Evolutionary conservation across 108 stramenopile genomes (phyloP).

Genomic region (Epithemia pelagica): DNA sequence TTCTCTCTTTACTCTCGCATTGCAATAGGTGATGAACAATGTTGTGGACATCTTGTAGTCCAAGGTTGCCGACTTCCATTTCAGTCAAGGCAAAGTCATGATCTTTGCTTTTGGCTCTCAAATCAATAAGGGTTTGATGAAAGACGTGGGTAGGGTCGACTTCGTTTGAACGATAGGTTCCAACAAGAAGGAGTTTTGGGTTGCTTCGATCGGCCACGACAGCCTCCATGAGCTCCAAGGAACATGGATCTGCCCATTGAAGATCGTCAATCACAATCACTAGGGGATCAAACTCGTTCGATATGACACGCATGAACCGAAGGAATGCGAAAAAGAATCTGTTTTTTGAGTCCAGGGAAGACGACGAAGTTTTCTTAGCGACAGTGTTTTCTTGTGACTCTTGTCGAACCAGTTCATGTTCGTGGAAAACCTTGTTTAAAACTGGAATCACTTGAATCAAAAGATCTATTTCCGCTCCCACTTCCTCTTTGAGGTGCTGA

Average conservation of each 20-base stretch:
- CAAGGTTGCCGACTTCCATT: neutral
- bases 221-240: slow-evolving; percentile 12
- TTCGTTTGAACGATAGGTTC: slow-evolving; percentile 19
- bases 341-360: neutral
- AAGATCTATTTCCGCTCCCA: neutral
- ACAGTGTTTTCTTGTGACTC: neutral
- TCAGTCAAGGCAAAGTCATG: neutral
- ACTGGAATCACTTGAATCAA: slow-evolving; percentile 8
- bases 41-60: neutral
- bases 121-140: neutral
- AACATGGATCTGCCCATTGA: slow-evolving; percentile 37
- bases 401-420: neutral
- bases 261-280: slow-evolving; percentile 37
- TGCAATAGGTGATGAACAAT: slow-evolving; percentile 1
- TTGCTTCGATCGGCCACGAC: slow-evolving; percentile 9
- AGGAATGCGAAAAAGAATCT: slow-evolving; percentile 11
- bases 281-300: slow-evolving; percentile 8
- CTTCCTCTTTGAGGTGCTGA: neutral
- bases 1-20: neutral
- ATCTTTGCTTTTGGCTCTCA: slow-evolving; percentile 7
- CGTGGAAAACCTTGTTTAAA: neutral
- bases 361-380: no score
- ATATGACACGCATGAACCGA: slow-evolving; percentile 6
- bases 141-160: slow-evolving; percentile 12
- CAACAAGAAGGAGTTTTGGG: slow-evolving; percentile 14